Base-by-base conservation (phyloP, 805 yeast species). In the Maudiozyma saulgeensis region DNA sequence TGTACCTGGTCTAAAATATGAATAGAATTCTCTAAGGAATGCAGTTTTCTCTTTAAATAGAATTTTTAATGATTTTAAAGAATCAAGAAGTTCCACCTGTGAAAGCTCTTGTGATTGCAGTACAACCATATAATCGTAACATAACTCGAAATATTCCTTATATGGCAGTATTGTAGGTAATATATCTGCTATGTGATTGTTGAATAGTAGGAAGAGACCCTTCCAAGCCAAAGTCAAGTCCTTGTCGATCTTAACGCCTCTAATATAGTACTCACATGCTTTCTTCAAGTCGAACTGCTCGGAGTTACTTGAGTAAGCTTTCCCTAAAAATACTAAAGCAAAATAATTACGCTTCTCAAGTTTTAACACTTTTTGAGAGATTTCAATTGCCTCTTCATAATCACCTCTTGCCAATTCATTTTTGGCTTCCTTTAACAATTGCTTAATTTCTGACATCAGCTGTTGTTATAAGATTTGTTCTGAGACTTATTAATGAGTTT, bases 321-420 rank as follows among this genome's bases (percentile, higher is more conserved):
- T 88, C 8, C 93, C 96, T 45, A 77, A 68, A 57, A 89, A 80
- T 4, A 86, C 74, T 56, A 73, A 72, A 15, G 90, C 96, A 60
- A 76, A 77, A 62, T 81, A 84, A 62, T 78, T 78, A 7, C 71
- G 56, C 3, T 72, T 68, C 51, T 87, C 95, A 4, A 69, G 53
- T 11, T 72, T 74, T 9, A 88, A 63, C 3, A 79, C 82, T 37
- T 78, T 77, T 26, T 77, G 68, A 19, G 82, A 76, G 44, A 75
- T 62, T 31, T 77, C 79, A 32, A 82, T 66, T 5, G 87, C 87
- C 25, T 75, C 73, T 37, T 80, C 85, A 11, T 80, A 80, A 52
- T 87, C 84, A 32, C 74, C 75, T 19, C 69, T 69, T 18, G 75
- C 75, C 45, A 85, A 65, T 0, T 82, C 79, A 41, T 56, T 60